Evolutionary conservation across 2,329 filamentous ascomycete genomes (phyloP).

Genomic region (Ceratocystis alfenasii): DNA sequence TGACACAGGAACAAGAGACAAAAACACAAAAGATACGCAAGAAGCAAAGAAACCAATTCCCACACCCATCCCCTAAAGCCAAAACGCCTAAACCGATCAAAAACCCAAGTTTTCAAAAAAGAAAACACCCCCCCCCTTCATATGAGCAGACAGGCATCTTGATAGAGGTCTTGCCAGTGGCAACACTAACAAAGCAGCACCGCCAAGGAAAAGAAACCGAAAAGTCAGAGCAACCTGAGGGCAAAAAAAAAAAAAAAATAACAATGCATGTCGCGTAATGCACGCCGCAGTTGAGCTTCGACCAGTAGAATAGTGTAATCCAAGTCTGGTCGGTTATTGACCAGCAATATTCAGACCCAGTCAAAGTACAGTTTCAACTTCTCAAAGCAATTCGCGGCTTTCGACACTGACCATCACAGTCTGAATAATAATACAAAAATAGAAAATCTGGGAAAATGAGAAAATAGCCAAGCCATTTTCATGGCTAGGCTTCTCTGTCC

Average conservation of each 20-base stretch:
- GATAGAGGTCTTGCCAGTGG: too few relatives aligned
- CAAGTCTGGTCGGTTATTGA: not conserved
- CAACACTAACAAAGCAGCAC: not conserved
- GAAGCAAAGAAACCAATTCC: not conserved
- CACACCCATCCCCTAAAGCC: not conserved
- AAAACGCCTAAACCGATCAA: not conserved
- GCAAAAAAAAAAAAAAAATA: too few relatives aligned
- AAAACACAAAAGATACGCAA: not conserved
- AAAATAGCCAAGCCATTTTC: not conserved
- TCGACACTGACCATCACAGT: not conserved
- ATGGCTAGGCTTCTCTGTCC: not conserved
- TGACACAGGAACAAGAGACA: not conserved
- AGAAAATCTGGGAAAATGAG: not conserved
- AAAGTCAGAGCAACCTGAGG: not conserved
- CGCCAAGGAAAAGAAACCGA: not conserved
- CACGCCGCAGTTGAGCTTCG: not conserved
- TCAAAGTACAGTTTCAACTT: not conserved
- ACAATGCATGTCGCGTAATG: too few relatives aligned
- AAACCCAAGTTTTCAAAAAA: not conserved
- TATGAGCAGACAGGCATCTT: too few relatives aligned
- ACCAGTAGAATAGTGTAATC: not conserved
- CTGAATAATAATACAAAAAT: slow-evolving; percentile 12
- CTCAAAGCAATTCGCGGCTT: not conserved
- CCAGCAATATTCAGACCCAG: not conserved
- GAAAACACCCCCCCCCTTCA: not conserved